Base-by-base conservation (phyloP, 164 flowering plant genomes). In the Santalum album region DNA sequence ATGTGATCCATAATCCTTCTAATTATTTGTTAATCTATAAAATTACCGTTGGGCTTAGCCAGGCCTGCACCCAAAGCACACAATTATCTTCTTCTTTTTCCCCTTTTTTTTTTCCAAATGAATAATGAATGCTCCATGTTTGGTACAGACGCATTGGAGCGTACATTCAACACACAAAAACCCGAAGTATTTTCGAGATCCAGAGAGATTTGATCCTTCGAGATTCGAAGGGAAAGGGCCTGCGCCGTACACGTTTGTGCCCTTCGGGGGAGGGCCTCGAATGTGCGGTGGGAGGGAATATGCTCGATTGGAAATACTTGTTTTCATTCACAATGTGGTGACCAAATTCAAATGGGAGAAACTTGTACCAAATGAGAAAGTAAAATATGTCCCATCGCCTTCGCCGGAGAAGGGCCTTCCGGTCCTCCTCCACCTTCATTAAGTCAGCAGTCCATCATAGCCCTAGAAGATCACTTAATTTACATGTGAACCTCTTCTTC, bases 291-390 rank as follows among this genome's bases (percentile, higher is more conserved):
- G 15, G 12, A 36, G 15, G 12, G 40, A 36, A 15, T 36, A 36
- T 12, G 15, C 40, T 6, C 7, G 40, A 36, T 14, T 36, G 16
- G 40, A 36, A 12, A 36, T 36, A 6, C 40, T 36, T 36, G 40
- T 36, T 6, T 36, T 23, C 51, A 48, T 48, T 16, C 26, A 48
- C 27, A 48, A 48, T 15, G 7, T 48, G 26, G 51, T 48, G 29
- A 48, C 15, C 14, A 48, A 6, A n/a, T 48, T 48, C 51, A 48
- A 25, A 24, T 48, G 51, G 51, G 51, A 25, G 51, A 48, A 48
- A 4, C 18, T 23, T 16, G 14, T 48, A 20, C 29, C 51, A 1
- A 12, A 48, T 6, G 51, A 48, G 32, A 48, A 46, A 14, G 22
- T 46, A 4, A 15, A 20, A 9, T 18, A 17, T n/a, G 48, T 17